phyloP scores from a whole-genome alignment of 2,329 filamentous ascomycete genomes.

The Pyricularia pennisetigena region DNA sequence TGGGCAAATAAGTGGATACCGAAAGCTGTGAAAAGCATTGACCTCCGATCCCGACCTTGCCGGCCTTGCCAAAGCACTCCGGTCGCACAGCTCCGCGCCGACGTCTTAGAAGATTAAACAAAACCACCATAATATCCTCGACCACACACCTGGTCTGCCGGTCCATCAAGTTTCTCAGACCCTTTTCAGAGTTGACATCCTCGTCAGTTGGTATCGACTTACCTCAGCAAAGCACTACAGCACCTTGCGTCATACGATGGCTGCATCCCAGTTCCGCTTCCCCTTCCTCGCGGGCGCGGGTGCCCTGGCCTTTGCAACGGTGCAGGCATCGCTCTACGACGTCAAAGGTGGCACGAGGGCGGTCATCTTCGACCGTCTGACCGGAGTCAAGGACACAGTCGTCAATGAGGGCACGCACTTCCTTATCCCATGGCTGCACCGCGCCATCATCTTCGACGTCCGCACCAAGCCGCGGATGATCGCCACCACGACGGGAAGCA shows the following conservation, averaged over 20 bases:
- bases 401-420: constrained; percentile 97
- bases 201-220: background rate
- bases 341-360: constrained; percentile 90
- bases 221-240: background rate
- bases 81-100: background rate
- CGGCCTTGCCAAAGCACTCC: background rate
- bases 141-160: background rate
- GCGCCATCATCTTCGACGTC: constrained; percentile 91
- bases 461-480: constrained; percentile 97
- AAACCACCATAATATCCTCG: background rate
- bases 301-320: constrained; percentile 53
- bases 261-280: constrained; percentile 1
- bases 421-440: constrained; percentile 90
- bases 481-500: constrained; percentile 92
- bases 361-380: constrained; percentile 93
- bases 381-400: constrained; percentile 86
- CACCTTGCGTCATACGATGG: background rate
- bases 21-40: background rate
- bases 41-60: constrained; percentile 1
- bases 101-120: background rate
- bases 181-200: background rate
- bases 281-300: background rate
- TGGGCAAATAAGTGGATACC: background rate
- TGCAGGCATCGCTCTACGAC: constrained; percentile 84
- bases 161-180: background rate